Conservation (phyloP, 768 basidiomycete genomes). For the Dictyophora rubrovolvata region DNA sequence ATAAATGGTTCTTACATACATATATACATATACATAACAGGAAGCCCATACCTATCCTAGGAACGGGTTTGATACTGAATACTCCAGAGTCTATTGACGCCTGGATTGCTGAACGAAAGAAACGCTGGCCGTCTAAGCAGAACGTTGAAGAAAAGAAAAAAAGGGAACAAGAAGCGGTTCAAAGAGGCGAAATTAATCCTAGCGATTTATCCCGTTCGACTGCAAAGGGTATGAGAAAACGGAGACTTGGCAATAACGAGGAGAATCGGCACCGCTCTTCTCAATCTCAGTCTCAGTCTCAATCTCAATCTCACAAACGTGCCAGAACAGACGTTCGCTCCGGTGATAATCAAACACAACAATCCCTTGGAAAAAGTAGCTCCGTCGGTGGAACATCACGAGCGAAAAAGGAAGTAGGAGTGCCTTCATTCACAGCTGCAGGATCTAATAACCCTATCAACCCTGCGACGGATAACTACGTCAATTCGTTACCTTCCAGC, state of each 20-base stretch:
- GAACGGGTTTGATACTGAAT: constrained; percentile 67
- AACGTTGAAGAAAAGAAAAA: constrained; percentile 73
- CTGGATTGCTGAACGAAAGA: constrained; percentile 86
- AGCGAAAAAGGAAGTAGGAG: constrained; percentile 24
- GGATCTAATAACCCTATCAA: background rate
- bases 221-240: constrained; percentile 30
- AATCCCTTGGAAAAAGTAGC: background rate
- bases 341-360: constrained; percentile 1
- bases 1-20: constrained; percentile 3
- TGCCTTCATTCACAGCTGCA: constrained; percentile 17
- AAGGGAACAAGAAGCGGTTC: constrained; percentile 66
- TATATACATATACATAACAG: constrained; percentile 28
- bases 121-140: constrained; percentile 66
- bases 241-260: constrained; percentile 21
- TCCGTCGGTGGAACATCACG: background rate
- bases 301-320: background rate
- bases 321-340: background rate
- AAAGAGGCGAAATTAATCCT: constrained; percentile 64
- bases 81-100: constrained; percentile 71
- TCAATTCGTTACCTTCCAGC: background rate
- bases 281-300: no score
- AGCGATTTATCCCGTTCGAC: constrained; percentile 23
- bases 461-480: background rate
- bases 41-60: constrained; percentile 65
- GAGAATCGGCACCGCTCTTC: constrained; percentile 4